These are phyloP conservation scores for Pisolithus thermaeus DNA, from an alignment of 1,284 basidiomycete species.

Conservation along the genomic window DNA sequence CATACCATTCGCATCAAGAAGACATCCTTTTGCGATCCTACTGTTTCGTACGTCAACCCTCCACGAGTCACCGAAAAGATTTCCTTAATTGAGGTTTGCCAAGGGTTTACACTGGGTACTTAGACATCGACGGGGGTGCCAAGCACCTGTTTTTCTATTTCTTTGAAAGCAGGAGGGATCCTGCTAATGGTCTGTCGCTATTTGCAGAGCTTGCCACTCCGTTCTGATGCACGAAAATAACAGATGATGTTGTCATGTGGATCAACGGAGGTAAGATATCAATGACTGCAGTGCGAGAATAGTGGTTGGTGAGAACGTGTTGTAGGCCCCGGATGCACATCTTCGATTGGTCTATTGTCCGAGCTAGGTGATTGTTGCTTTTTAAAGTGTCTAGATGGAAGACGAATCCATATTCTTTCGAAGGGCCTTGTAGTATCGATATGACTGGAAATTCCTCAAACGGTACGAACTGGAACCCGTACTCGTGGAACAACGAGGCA, in stretches of 20 bases:
- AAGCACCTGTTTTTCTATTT: slow-evolving; percentile 81
- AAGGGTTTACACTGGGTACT: slow-evolving; percentile 57
- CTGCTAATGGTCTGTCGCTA: slow-evolving; percentile 40
- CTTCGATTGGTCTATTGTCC: slow-evolving; percentile 61
- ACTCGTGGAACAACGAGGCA: slow-evolving; percentile 64
- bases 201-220: not conserved
- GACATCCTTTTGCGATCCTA: slow-evolving; percentile 56
- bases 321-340: slow-evolving; percentile 58
- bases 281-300: slow-evolving; percentile 13
- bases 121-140: slow-evolving; percentile 52
- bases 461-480: slow-evolving; percentile 56
- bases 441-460: slow-evolving; percentile 41
- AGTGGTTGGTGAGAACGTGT: not conserved
- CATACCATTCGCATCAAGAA: slow-evolving; percentile 59
- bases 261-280: slow-evolving; percentile 52
- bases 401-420: slow-evolving; percentile 14
- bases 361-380: slow-evolving; percentile 45
- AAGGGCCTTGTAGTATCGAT: slow-evolving; percentile 56
- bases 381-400: not conserved
- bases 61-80: not conserved
- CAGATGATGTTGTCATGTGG: slow-evolving; percentile 68
- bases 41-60: slow-evolving; percentile 45
- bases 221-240: not conserved
- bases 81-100: slow-evolving; percentile 5
- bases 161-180: slow-evolving; percentile 71